Base-by-base conservation (phyloP, 1,284 basidiomycete genomes). In the Kalmanozyma brasiliensis region DNA sequence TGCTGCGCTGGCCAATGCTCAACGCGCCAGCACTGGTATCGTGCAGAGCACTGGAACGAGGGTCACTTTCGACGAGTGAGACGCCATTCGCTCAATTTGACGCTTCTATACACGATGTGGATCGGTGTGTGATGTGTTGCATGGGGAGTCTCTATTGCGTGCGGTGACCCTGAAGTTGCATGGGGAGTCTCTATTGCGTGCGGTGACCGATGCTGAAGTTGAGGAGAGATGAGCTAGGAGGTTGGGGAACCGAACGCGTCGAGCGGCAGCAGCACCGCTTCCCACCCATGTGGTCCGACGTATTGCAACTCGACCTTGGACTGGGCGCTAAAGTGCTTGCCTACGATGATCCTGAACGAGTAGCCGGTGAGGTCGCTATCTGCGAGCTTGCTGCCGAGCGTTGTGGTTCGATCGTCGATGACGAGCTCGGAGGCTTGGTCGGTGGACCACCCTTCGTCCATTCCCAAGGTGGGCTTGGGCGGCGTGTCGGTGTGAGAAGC, bases 1-100 rank as follows among this genome's bases (percentile, higher is more conserved):
- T 52, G 94, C 93, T 5, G 93, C 93, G 5, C 86, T 97, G 20
- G 93, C 94, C 0, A 87, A 88, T 59, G 94, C 95, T 17, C 90
- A 90, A 80, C 87, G 94, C 51, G 91, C 92, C 82, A 90, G 89
- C 59, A 89, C 88, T 17, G 91, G 89, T 1, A 95, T 98, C 75
- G 86, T 96, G 7, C 89, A 90, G 26, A 85, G 86, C 66, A 85
- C 87, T 74, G 92, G 92, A n/a, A 88, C 88, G 82, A 96, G 94
- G 84, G 90, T 91, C 57, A 88, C 87, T 24, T 98, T 97, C 36
- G 68, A 70, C 49, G 48, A 68, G 11, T 53, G 34, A 38, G 22
- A 17, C 8, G 10, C 23, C 19, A n/a, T n/a, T 19, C 16, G 34
- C 7, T 29, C 29, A 10, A 14, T 36, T 29, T n/a, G n/a, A n/a